phyloP scores from a whole-genome alignment of 169 alveolate genomes.

The Eimeria praecox region DNA sequence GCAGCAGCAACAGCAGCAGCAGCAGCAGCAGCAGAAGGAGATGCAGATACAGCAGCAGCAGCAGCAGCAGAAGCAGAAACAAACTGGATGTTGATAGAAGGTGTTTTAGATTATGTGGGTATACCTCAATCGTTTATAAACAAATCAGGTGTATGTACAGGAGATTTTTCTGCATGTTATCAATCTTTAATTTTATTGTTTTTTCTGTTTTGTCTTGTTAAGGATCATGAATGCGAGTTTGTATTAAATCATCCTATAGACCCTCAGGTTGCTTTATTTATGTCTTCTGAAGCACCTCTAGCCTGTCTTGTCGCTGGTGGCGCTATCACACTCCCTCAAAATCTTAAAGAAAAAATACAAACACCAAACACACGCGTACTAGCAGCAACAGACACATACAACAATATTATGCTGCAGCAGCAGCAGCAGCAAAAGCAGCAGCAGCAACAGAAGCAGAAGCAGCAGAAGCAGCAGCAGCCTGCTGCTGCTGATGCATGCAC shows the following conservation, averaged over 20 bases:
- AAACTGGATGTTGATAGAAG: conserved; percentile 82
- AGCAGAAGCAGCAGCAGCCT: background rate
- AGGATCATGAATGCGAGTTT: conserved; percentile 85
- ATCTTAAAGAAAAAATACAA: background rate
- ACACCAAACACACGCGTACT: background rate
- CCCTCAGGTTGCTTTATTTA: conserved; percentile 74
- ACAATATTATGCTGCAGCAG: background rate
- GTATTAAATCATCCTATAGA: conserved; percentile 82
- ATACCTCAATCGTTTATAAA: conserved; percentile 79
- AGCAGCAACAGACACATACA: background rate
- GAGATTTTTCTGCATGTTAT: conserved; percentile 71
- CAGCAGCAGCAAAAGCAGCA: no score
- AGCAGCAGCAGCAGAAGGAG: no score
- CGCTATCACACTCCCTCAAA: conserved; percentile 71
- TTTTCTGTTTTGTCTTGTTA: conserved; percentile 83
- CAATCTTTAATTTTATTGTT: conserved; percentile 83
- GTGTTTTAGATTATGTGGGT: conserved; percentile 72
- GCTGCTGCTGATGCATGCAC: no score
- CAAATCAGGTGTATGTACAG: background rate
- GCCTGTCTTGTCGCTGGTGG: conserved; percentile 83
- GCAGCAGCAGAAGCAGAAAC: conserved; percentile 39
- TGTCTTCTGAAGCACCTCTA: conserved; percentile 86
- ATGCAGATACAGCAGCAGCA: no score
- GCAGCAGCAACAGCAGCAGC: no score
- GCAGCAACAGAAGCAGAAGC: background rate